These are phyloP conservation scores for Hippophae tibetana DNA, from an alignment of 306 rosid species.

Conservation along the genomic window DNA sequence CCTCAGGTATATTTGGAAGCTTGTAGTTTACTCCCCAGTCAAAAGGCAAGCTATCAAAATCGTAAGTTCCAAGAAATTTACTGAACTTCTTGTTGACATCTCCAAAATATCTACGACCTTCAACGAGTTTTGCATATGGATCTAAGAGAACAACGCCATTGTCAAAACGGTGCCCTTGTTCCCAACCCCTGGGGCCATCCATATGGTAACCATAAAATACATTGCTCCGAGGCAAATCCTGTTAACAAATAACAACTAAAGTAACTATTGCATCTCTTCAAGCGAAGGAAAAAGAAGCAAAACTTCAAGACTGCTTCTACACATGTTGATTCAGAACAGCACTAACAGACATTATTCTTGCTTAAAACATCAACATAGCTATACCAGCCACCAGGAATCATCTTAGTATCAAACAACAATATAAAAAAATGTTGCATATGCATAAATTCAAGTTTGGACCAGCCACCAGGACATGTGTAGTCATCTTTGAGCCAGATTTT, in stretches of 20 bases:
- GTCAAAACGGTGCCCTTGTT: conserved; percentile 87
- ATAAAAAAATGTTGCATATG: too few species aligned
- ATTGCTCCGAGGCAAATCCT: conserved; percentile 75
- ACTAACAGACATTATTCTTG: too few species aligned
- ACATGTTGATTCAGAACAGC: too few species aligned
- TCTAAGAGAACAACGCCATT: conserved; percentile 63
- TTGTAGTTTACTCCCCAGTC: conserved; percentile 88
- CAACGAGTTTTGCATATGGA: conserved; percentile 88
- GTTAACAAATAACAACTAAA: conserved; percentile 5
- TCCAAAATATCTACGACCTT: conserved; percentile 81
- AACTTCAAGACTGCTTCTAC: not conserved
- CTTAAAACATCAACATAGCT: too few species aligned
- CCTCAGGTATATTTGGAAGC: conserved; percentile 85
- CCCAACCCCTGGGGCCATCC: conserved; percentile 79
- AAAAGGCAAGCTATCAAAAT: conserved; percentile 72
- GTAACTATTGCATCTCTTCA: not conserved
- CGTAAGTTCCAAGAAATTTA: conserved; percentile 72
- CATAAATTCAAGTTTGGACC: not conserved
- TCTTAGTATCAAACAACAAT: too few species aligned
- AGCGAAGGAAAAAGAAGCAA: not conserved
- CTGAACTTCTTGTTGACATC: conserved; percentile 47
- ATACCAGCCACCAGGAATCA: too few species aligned
- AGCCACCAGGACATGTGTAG: too few species aligned
- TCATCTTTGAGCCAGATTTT: too few species aligned
- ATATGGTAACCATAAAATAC: conserved; percentile 73